phyloP scores from a whole-genome alignment of 1,139 yeast genomes.

The Nadsonia commutata region DNA sequence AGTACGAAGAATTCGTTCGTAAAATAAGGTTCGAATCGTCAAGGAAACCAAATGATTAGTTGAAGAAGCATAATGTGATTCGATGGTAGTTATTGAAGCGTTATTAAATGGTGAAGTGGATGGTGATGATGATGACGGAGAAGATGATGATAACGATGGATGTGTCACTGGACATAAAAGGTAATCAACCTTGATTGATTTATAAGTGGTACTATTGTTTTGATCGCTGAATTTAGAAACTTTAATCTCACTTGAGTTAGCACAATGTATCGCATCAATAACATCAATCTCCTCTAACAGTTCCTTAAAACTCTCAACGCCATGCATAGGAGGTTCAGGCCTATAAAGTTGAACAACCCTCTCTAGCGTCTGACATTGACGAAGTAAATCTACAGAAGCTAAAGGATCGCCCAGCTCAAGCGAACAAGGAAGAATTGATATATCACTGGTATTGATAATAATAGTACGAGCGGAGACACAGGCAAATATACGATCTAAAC shows the following conservation, averaged over 20 bases:
- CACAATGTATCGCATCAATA: not conserved
- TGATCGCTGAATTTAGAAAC: not conserved
- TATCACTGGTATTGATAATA: not conserved
- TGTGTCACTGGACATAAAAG: too few species aligned
- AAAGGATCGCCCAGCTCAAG: not conserved
- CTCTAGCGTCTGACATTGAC: not conserved
- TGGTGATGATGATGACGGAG: not conserved
- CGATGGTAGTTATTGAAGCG: not conserved
- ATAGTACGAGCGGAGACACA: not conserved
- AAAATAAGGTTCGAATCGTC: not conserved
- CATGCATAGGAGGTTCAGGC: not conserved
- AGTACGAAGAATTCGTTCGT: not conserved
- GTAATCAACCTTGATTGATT: too few species aligned
- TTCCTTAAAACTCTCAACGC: not conserved
- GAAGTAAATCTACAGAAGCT: not conserved
- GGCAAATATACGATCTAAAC: slow-evolving; percentile 21
- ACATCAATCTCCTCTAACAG: not conserved
- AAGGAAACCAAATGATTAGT: not conserved
- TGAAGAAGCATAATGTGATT: not conserved
- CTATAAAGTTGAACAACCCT: not conserved
- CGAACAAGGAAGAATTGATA: not conserved
- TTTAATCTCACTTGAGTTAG: not conserved
- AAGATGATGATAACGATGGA: not conserved
- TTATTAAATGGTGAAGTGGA: too few species aligned
- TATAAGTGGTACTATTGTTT: too few species aligned